Base-by-base conservation (phyloP, 2,329 filamentous ascomycete species). In the Colletotrichum euphorbiae region DNA sequence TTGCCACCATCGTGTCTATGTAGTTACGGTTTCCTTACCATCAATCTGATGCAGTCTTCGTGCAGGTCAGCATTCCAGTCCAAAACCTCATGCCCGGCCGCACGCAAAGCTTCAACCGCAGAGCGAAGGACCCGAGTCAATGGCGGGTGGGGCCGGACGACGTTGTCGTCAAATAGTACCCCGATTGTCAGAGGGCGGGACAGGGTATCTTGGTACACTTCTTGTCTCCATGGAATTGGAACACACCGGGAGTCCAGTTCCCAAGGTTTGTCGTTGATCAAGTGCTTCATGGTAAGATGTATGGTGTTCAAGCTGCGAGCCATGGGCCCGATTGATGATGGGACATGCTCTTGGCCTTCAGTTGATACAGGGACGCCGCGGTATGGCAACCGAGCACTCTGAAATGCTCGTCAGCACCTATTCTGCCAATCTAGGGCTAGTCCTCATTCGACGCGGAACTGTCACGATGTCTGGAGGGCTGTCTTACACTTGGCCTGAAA, bases 331-430 rank as follows among this genome's bases (percentile, higher is more conserved):
- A 90, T 77, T 0, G 87, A 82, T 0, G 88, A 90, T 1, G 88
- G 88, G 0, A 90, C 85, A 74, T 90, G 87, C 63, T 90, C 86
- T 72, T 90, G 88, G 2, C 89, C 87, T 45, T 90, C 87, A 0
- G 85, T 89, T 0, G 87, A 89, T 0, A 90, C 88, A 0, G 86
- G 81, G 0, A 88, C 85, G 0, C 87, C 87, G 12, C 81, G 73
- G 57, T 90, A 90, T 0, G 89, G 87, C 0, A 90, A 73, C 6
- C 88, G 82, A 2, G 81, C 80, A 70, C 84, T 89, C 86, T 89
- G 36, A 0, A 6, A 4, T 0, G 12, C 1, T n/a, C 1, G 2
- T 55, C 7, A 67, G 19, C 42, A 17, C n/a, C 2, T 15, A 2
- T 11, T 13, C 17, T 4, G 42, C 42, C n/a, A 12, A 19, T 6